Conservation (phyloP, 768 basidiomycete genomes). For the Boletus insuetus region DNA sequence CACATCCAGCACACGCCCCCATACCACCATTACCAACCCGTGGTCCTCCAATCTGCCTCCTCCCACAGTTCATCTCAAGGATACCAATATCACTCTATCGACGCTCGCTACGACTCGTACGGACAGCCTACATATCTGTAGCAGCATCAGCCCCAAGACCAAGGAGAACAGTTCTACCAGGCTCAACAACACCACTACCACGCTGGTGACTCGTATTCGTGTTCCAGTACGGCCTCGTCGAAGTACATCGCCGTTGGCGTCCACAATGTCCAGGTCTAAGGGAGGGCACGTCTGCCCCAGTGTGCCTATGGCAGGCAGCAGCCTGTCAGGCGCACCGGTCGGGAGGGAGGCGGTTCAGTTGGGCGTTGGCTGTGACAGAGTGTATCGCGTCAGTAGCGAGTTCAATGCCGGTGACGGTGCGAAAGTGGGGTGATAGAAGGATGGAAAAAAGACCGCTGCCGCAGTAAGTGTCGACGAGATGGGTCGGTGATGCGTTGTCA, state of each 20-base stretch:
- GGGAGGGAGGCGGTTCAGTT: slow-evolving; percentile 55
- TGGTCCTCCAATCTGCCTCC: slow-evolving; percentile 10
- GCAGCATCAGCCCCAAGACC: slow-evolving; percentile 15
- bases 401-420: slow-evolving; percentile 86
- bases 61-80: slow-evolving; percentile 21
- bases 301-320: too few relatives aligned
- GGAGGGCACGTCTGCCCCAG: too few relatives aligned
- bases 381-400: slow-evolving; percentile 71
- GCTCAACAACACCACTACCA: slow-evolving; percentile 21
- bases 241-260: too few relatives aligned
- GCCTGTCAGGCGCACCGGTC: slow-evolving; percentile 60
- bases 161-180: slow-evolving; percentile 22
- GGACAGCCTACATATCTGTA: slow-evolving; percentile 5
- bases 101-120: slow-evolving; percentile 17
- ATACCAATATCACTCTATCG: slow-evolving; percentile 11
- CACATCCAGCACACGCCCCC: background rate
- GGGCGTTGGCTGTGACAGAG: slow-evolving; percentile 63
- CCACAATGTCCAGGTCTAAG: too few relatives aligned
- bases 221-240: slow-evolving; percentile 1
- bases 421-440: slow-evolving; percentile 72
- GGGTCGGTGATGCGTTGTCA: slow-evolving; percentile 46
- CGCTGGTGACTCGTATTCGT: slow-evolving; percentile 7
- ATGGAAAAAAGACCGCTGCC: slow-evolving; percentile 88
- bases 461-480: slow-evolving; percentile 95
- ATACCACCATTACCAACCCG: slow-evolving; percentile 15